Evolutionary conservation across 495 filamentous ascomycete species (phyloP), one percentile per base, ranked within the genome.

Genomic region (Lasiosphaeris hirsuta): DNA sequence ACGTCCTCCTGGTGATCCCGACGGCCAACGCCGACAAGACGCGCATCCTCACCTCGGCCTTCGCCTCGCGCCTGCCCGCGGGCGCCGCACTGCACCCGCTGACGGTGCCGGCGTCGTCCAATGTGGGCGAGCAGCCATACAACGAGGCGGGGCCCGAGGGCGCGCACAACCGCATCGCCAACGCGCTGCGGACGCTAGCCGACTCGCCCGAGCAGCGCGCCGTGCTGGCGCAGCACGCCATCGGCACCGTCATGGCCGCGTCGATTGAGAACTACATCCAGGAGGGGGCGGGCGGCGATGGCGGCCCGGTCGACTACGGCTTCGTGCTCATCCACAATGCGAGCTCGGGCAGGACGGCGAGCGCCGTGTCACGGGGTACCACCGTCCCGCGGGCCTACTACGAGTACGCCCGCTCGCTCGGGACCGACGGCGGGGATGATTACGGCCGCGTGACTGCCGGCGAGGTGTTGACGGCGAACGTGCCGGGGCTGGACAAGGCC

Each of bases 111-210:
- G 64, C 50, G 15, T 9, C 34, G 2, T 65, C 65, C 10, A 45
- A 43, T 5, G 62, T 58, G 37, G 65, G 65, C 47, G 62, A 67
- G 50, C 65, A 67, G 42, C 59, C 65, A 7, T 65, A 64, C 33
- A 41, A 65, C 48, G 8, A 10, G 2, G 51, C 57, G 1, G 65
- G 62, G 0, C 17, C 44, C 9, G 11, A 34, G 5, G 65, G 65
- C 1, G 62, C 62, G 0, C 10, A 18, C 38, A 64, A 60, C 48
- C 39, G 65, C 4, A 58, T 62, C n/a, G n/a, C 18, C 7, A 56
- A 62, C 18, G 57, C 56, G 2, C 52, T 48, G 11, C 5, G 8
- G 4, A 1, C 42, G 15, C n/a, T 45, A 9, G 41, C 33, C 33
- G 15, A 23, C n/a, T 4, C 18, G 1, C 43, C 10, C 7, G 17